Evolutionary conservation across 805 yeast genomes (phyloP).

Genomic region (Ogataea siamensis): DNA sequence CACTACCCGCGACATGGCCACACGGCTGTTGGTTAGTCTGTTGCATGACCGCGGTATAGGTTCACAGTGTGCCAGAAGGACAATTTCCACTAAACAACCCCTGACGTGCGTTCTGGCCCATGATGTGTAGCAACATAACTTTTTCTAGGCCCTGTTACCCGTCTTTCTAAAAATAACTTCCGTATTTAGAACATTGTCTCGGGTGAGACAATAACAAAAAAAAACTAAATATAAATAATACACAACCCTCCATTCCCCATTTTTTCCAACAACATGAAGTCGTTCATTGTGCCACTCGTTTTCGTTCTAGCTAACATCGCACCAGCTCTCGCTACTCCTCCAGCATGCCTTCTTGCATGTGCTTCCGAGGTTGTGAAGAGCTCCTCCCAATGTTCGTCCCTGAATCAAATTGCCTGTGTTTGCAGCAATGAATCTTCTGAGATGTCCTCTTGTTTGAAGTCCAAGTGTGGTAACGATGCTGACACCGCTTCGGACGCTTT

Average conservation of each 20-base stretch:
- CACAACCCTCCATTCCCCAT: conserved; percentile 4
- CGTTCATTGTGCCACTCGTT: conserved; percentile 25
- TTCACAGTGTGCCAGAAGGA: too few relatives aligned
- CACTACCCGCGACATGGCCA: too few relatives aligned
- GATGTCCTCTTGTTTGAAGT: conserved; percentile 60
- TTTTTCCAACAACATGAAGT: conserved; percentile 17
- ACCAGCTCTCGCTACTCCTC: conserved; percentile 63
- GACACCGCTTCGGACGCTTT: conserved; percentile 61
- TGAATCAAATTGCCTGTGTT: conserved; percentile 67
- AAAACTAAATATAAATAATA: conserved; percentile 3
- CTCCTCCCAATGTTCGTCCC: conserved; percentile 51
- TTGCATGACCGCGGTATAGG: too few relatives aligned
- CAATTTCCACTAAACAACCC: too few relatives aligned
- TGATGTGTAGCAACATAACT: too few relatives aligned
- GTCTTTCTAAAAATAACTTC: conserved; percentile 11
- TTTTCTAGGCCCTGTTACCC: conserved; percentile 7
- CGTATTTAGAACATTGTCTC: conserved; percentile 6
- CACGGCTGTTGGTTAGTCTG: too few relatives aligned
- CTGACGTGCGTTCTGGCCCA: too few relatives aligned
- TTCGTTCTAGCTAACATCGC: conserved; percentile 39
- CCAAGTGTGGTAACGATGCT: conserved; percentile 63
- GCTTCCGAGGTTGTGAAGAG: conserved; percentile 63
- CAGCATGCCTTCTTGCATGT: conserved; percentile 91
- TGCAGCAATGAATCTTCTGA: conserved; percentile 55
- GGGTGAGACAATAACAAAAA: conserved; percentile 3